Conservation (phyloP, 225 moss, liverwort and hornwort genomes). For the Neckera pumila region DNA sequence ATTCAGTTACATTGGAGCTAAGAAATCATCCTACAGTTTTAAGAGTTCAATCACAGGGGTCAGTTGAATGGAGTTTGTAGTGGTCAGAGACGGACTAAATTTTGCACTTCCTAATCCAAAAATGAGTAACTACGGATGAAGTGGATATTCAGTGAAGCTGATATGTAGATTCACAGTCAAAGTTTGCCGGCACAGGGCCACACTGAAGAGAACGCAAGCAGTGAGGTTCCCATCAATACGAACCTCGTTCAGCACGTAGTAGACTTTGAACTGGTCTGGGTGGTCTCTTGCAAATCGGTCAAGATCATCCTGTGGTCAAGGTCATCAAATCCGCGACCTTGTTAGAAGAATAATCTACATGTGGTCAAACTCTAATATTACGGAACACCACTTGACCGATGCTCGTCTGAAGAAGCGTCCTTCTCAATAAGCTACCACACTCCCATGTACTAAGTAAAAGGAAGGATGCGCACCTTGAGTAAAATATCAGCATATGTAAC, state of each 20-base stretch:
- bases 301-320: conserved; percentile 57
- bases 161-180: neutral
- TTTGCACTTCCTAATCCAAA: neutral
- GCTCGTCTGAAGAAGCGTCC: neutral
- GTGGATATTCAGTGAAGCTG: neutral
- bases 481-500: conserved; percentile 77
- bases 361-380: neutral
- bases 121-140: neutral
- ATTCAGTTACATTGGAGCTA: neutral
- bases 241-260: conserved; percentile 87
- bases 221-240: neutral
- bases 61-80: neutral
- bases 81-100: neutral
- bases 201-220: neutral
- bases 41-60: neutral
- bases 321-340: neutral
- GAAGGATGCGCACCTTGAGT: conserved; percentile 55
- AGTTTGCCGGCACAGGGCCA: neutral
- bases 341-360: neutral
- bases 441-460: neutral
- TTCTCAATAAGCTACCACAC: neutral
- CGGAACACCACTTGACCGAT: neutral
- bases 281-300: conserved; percentile 67
- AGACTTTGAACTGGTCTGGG: conserved; percentile 76
- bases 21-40: neutral